Base-by-base conservation (phyloP, 2,329 filamentous ascomycete species). In the Ascochyta pisi region DNA sequence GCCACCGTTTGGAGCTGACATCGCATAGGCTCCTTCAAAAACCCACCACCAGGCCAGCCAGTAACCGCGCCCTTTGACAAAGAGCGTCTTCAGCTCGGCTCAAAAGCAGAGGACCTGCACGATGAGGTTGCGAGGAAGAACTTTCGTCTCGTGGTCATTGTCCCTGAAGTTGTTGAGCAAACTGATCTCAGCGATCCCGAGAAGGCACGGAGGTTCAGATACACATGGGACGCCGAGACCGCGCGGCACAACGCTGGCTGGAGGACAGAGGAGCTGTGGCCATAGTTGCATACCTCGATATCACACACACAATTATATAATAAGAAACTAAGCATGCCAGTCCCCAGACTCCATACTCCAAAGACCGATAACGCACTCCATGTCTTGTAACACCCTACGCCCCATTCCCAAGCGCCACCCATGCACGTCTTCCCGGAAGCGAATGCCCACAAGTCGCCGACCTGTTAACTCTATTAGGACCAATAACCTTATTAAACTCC, bases 61-160 rank as follows among this genome's bases (percentile, higher is more conserved):
- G 81, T 72, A 64, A 78, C 73, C 61, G 60, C 79, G 70, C 64
- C 78, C 71, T 75, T 78, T 53, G 78, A 81, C 51, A 70, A 78
- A 41, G 71, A 78, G 65, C 75, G 76, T 39, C 69, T 77, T 35
- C 73, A 77, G 46, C 66, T 85, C 2, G 84, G 84, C 10, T 86
- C 89, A 73, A 87, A 86, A 74, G 87, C 95, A 15, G 82, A 85
- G 16, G 86, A 89, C 65, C 75, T 96, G 6, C 76, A 91, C 40
- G 92, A 98, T 66, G 74, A 79, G 31, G 76, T 89, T 51, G 90
- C 91, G 37, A 82, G 92, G 63, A 78, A 78, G 62, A 90, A 96
- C 73, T 96, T 96, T 71, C 82, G 94, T 49, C 90, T 96, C 0
- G 91, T 96, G 3, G 87, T 95, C 70, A 95, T 99, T 72, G 86